Evolutionary conservation across 768 basidiomycete genomes (phyloP).

Genomic region (Grammothele lineata): DNA sequence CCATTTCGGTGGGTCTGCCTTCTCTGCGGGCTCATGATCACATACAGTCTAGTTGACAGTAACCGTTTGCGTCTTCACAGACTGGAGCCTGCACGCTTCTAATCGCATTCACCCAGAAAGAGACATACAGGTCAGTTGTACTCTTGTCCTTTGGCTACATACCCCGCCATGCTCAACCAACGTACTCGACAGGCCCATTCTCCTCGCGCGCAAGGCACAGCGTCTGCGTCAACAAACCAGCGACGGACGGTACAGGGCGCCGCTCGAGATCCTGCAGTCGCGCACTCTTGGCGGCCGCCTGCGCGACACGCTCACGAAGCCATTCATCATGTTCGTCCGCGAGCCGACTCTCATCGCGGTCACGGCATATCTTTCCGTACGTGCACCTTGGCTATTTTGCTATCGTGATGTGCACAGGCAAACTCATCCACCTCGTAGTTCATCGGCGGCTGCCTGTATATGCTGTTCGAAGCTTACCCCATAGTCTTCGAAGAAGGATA

Average conservation of each 20-base stretch:
- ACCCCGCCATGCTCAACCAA: background rate
- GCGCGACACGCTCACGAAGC: slow-evolving; percentile 46
- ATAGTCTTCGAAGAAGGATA: slow-evolving; percentile 51
- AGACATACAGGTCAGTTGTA: slow-evolving; percentile 43
- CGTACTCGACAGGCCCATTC: slow-evolving; percentile 37
- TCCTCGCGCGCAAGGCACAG: slow-evolving; percentile 50
- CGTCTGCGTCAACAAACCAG: slow-evolving; percentile 45
- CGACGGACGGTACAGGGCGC: slow-evolving; percentile 46
- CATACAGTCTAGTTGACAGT: background rate
- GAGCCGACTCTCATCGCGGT: slow-evolving; percentile 66
- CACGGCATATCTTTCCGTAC: slow-evolving; percentile 59
- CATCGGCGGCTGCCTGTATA: slow-evolving; percentile 58
- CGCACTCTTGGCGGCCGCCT: slow-evolving; percentile 36
- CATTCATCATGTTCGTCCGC: slow-evolving; percentile 57
- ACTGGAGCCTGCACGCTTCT: slow-evolving; percentile 43
- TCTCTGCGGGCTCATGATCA: too few species aligned
- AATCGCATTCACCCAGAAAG: slow-evolving; percentile 54
- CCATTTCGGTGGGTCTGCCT: slow-evolving; percentile 36
- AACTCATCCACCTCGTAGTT: slow-evolving; percentile 51
- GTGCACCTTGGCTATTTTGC: slow-evolving; percentile 17
- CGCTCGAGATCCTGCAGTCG: slow-evolving; percentile 39
- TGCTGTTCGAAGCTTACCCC: slow-evolving; percentile 57
- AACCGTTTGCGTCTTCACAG: background rate
- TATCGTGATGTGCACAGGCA: too few species aligned
- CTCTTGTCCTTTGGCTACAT: background rate